Conservation (phyloP, 352 stramenopile species). For the Pythium phragmitis region DNA sequence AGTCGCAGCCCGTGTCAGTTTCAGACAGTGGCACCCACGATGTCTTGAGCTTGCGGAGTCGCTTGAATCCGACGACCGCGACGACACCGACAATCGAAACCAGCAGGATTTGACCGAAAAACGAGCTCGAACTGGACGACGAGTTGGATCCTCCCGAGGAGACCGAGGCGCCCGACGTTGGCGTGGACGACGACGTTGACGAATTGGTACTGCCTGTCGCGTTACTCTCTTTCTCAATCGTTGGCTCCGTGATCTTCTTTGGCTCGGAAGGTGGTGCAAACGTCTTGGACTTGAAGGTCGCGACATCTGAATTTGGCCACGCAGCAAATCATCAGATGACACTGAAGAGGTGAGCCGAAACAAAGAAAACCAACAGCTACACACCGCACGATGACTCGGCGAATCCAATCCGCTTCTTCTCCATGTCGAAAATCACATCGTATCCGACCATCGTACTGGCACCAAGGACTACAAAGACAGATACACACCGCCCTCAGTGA, state of each 20-base stretch:
- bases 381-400: slow-evolving; percentile 67
- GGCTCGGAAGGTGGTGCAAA: slow-evolving; percentile 18
- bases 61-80: slow-evolving; percentile 51
- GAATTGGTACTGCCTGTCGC: not conserved
- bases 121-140: slow-evolving; percentile 21
- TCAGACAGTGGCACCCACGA: slow-evolving; percentile 47
- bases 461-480: slow-evolving; percentile 52
- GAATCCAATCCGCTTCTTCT: slow-evolving; percentile 78
- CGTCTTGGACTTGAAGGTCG: slow-evolving; percentile 10
- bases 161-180: not conserved
- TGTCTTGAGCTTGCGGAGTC: slow-evolving; percentile 33
- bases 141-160: slow-evolving; percentile 6
- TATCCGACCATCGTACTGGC: slow-evolving; percentile 79
- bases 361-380: slow-evolving; percentile 1
- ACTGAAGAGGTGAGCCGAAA: not conserved
- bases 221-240: slow-evolving; percentile 9
- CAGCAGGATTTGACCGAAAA: slow-evolving; percentile 52
- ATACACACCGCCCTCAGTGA: not conserved
- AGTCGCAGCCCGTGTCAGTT: slow-evolving; percentile 19
- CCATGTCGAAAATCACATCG: slow-evolving; percentile 84
- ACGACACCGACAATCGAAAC: slow-evolving; percentile 59
- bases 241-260: slow-evolving; percentile 24
- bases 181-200: not conserved
- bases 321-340: not conserved
- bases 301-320: not conserved